Percentiles rank a stretch among this genome's conserved stretches.
Evolutionary conservation across 768 basidiomycete genomes (phyloP).

Genomic region (Termitomyces titanicus): DNA sequence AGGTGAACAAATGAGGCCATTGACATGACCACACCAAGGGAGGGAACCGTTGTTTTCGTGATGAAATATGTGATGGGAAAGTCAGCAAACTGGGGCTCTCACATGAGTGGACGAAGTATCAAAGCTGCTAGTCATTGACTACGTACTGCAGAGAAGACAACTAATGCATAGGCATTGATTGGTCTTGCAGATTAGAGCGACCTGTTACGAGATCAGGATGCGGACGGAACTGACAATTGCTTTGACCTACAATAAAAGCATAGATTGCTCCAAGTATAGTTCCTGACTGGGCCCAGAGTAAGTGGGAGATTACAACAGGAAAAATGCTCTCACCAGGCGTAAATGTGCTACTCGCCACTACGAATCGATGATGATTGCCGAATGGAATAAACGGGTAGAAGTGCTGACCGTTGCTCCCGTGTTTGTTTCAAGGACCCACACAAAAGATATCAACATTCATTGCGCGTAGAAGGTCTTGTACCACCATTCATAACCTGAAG

Average conservation of each 20-base stretch:
- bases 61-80: constrained; percentile 44
- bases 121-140: not conserved
- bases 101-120: not conserved
- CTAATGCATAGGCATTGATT: constrained; percentile 44
- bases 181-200: constrained; percentile 31
- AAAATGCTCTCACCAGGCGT: constrained; percentile 30
- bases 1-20: constrained; percentile 10
- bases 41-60: constrained; percentile 31
- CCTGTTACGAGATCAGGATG: constrained; percentile 19
- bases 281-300: constrained; percentile 19
- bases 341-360: constrained; percentile 42
- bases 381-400: not conserved
- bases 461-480: constrained; percentile 36
- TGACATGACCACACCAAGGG: constrained; percentile 42
- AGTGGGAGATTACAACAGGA: not conserved
- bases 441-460: constrained; percentile 48
- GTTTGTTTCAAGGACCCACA: constrained; percentile 50
- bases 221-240: not conserved
- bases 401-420: constrained; percentile 40
- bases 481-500: constrained; percentile 39
- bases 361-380: not conserved
- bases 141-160: constrained; percentile 34
- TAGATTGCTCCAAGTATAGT: constrained; percentile 31
- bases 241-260: constrained; percentile 25
- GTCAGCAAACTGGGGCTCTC: constrained; percentile 32